Percentiles rank a stretch among this genome's conserved stretches.
Conservation (phyloP, 192 early-diverging fungal species). For the Globomyces pollinis-pini region DNA sequence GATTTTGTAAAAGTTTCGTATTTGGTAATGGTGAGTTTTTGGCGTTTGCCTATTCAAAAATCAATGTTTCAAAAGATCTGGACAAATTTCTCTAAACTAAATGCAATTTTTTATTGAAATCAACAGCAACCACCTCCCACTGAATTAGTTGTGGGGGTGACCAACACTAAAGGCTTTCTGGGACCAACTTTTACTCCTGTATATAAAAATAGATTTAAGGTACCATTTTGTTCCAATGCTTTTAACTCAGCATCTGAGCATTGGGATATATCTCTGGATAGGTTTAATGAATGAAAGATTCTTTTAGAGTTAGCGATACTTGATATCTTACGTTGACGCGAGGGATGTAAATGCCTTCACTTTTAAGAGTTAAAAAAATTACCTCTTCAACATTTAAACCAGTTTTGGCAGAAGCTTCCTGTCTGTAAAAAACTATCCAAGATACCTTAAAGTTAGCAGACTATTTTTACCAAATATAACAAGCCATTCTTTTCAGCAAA, state of each 20-base stretch:
- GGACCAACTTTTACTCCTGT: conserved; percentile 8
- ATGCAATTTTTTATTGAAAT: not conserved
- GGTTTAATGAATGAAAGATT: not conserved
- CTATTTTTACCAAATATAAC: conserved; percentile 58
- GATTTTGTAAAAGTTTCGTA: too few relatives aligned
- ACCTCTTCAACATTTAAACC: conserved; percentile 69
- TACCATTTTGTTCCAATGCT: not conserved
- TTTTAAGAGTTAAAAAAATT: not conserved
- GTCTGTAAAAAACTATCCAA: too few relatives aligned
- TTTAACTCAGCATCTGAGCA: not conserved
- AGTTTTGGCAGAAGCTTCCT: conserved; percentile 86
- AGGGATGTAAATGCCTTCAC: not conserved
- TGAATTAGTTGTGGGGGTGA: not conserved
- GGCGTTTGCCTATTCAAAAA: too few relatives aligned
- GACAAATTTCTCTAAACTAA: too few relatives aligned
- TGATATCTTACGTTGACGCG: not conserved
- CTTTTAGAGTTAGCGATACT: not conserved
- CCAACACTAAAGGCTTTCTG: not conserved
- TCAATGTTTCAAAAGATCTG: too few relatives aligned
- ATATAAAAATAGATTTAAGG: not conserved
- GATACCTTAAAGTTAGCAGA: too few relatives aligned
- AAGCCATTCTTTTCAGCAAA: conserved; percentile 82
- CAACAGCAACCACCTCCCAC: not conserved
- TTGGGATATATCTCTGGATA: not conserved
- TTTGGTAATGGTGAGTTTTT: too few relatives aligned